Evolutionary conservation across 768 basidiomycete genomes (phyloP), one percentile per base, ranked within the genome.

Genomic region (Boletus barrowsii): DNA sequence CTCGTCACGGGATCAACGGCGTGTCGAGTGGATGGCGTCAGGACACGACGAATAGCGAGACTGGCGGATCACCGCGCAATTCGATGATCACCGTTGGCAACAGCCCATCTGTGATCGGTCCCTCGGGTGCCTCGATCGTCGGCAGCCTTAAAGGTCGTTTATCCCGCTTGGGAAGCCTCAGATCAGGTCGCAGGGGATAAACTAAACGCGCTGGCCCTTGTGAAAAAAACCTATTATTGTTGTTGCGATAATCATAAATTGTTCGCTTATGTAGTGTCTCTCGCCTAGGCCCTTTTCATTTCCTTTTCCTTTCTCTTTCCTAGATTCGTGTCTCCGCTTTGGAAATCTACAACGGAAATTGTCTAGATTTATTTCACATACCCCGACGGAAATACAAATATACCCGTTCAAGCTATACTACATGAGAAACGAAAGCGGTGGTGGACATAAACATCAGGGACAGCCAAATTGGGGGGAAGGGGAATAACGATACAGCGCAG

Each of bases 1-100:
- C 90, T 17, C 80, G 88, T 26, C 88, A 93, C 63, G 91, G 91
- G 10, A 87, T 93, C 69, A 86, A 83, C 42, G 90, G 87, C 1
- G 85, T 93, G 6, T 80, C 90, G 26, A 89, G 87, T 1, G 87
- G 87, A 8, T 89, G 88, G 36, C 83, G 82, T 4, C 66, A 60
- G 35, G 89, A 90, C 42, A 72, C 58, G 26, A 54, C 71, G 36
- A 68, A 71, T 4, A 76, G 73, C 61, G 78, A 79, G 45, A 51
- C 64, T 1, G 75, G 73, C 5, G 81, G 77, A 1, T 91, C 90
- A 2, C 86, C 83, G 26, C 87, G 82, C 41, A 83, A 86, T 59
- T 92, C 90, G 10, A 79, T 88, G 67, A 83, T 90, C 51, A 88
- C 89, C 55, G 83, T 88, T 13, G 83, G 79, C 9, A 83, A 83